Base-by-base conservation (phyloP, 2,329 filamentous ascomycete genomes). In the Penicillium psychrosexuale region DNA sequence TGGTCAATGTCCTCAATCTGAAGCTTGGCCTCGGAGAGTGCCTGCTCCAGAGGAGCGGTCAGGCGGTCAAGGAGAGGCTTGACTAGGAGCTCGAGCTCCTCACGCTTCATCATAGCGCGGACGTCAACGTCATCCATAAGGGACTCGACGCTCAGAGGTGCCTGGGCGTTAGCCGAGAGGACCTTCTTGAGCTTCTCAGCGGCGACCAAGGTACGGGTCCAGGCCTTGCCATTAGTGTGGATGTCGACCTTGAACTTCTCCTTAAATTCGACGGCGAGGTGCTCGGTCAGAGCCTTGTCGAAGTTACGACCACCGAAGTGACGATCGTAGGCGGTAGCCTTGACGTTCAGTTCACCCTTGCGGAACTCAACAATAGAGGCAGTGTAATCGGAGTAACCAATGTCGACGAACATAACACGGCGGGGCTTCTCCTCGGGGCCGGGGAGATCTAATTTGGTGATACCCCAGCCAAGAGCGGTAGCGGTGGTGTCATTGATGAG, bases 141-240 rank as follows among this genome's bases (percentile, higher is more conserved):
- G 34, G 92, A 97, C 81, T 99, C 94, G 69, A 99, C 95, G 82
- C 92, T 97, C 75, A 99, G 78, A 47, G 93, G 91, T 17, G 93
- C 91, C 71, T 89, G 84, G 66, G 92, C 89, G 80, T 97, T 97
- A 72, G 94, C 94, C 34, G 93, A 97, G 53, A 99, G 82, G 53
- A 97, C 87, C 86, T 97, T 97, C 87, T 99, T 99, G 72, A 96
- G 80, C 84, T 96, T 97, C 83, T 99, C 94, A 52, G 92, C 91
- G 54, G 90, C 91, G 59, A 91, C 86, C 39, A 89, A 83, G 66
- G 95, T 90, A 73, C 94, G 91, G 64, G 92, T 86, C 75, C 88
- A 84, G 56, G 93, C 94, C 80, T 96, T 96, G 63, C 87, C 84
- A 79, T 97, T 94, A 64, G 85, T 86, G 76, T 86, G 85, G 78